These are phyloP conservation scores for Alternaria sp. DNA, from an alignment of 2,329 filamentous ascomycete genomes.

Conservation along the genomic window DNA sequence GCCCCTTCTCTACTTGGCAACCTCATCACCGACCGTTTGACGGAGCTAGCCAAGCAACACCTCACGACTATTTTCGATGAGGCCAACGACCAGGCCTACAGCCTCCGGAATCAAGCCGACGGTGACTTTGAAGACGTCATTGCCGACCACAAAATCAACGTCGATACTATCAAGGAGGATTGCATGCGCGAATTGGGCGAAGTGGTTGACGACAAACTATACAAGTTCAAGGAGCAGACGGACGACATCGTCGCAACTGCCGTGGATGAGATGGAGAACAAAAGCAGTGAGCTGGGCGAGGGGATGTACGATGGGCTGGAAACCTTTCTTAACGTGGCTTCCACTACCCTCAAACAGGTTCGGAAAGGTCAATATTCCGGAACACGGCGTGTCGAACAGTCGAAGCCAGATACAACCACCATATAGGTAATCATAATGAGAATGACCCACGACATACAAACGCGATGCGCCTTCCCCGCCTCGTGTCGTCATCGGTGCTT, in stretches of 20 bases:
- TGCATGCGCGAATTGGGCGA: conserved; percentile 7
- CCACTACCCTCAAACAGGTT: neutral
- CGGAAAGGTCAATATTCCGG: too few relatives aligned
- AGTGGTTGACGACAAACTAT: conserved; percentile 7
- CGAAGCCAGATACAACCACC: too few relatives aligned
- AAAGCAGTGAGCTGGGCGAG: neutral
- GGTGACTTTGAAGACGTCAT: conserved; percentile 18
- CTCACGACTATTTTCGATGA: conserved; percentile 12
- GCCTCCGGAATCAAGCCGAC: conserved; percentile 13
- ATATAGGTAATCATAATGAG: too few relatives aligned
- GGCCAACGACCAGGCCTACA: conserved; percentile 13
- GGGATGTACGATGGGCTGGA: neutral
- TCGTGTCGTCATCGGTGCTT: too few relatives aligned
- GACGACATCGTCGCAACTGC: conserved; percentile 3
- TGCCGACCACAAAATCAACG: conserved; percentile 11
- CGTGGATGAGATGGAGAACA: neutral
- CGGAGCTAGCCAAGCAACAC: conserved; percentile 1
- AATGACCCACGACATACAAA: too few relatives aligned
- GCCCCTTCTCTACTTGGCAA: conserved; percentile 7
- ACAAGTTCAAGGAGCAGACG: conserved; percentile 8
- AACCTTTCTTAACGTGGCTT: neutral
- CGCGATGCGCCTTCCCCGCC: too few relatives aligned
- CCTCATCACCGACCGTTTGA: conserved; percentile 9
- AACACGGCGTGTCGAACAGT: too few relatives aligned
- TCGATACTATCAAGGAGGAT: conserved; percentile 10